phyloP scores from a whole-genome alignment of 2,329 filamentous ascomycete genomes.

The Penicillium sp. region DNA sequence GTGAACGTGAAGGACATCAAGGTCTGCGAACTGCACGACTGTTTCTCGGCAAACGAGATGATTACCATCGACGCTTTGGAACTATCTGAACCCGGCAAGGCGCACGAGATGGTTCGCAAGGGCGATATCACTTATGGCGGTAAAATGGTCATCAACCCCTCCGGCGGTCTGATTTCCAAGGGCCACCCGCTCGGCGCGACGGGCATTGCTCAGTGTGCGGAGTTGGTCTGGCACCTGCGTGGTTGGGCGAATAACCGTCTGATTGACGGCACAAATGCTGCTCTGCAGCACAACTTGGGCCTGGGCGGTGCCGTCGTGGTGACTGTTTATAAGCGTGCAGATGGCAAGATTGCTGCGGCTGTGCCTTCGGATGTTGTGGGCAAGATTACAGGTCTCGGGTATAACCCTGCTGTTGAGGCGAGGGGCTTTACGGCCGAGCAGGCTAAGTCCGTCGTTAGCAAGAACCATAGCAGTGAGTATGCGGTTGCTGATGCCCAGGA shows the following conservation, averaged over 20 bases:
- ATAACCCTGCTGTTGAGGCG: slow-evolving; percentile 89
- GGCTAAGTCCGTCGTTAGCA: slow-evolving; percentile 69
- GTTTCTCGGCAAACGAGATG: slow-evolving; percentile 96
- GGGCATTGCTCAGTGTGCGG: slow-evolving; percentile 92
- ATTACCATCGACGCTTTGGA: slow-evolving; percentile 85
- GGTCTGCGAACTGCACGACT: slow-evolving; percentile 94
- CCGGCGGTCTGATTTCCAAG: slow-evolving; percentile 92
- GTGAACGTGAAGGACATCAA: slow-evolving; percentile 69
- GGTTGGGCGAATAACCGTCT: slow-evolving; percentile 94
- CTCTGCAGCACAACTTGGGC: slow-evolving; percentile 90
- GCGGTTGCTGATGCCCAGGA: slow-evolving; percentile 75
- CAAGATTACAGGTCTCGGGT: slow-evolving; percentile 72
- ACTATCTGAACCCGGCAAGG: slow-evolving; percentile 76
- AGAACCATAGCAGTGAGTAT: slow-evolving; percentile 71
- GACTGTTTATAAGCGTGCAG: slow-evolving; percentile 83
- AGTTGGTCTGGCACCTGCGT: slow-evolving; percentile 91
- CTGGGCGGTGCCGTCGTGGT: slow-evolving; percentile 89
- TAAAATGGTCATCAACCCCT: slow-evolving; percentile 84
- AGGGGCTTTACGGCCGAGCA: slow-evolving; percentile 85
- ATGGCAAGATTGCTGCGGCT: slow-evolving; percentile 67
- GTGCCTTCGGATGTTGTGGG: slow-evolving; percentile 68
- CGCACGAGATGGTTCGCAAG: slow-evolving; percentile 83
- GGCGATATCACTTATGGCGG: slow-evolving; percentile 93
- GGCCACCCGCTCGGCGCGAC: slow-evolving; percentile 93
- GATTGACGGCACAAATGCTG: slow-evolving; percentile 69